Evolutionary conservation across 768 basidiomycete species (phyloP).

Genomic region (Boletus edulis): DNA sequence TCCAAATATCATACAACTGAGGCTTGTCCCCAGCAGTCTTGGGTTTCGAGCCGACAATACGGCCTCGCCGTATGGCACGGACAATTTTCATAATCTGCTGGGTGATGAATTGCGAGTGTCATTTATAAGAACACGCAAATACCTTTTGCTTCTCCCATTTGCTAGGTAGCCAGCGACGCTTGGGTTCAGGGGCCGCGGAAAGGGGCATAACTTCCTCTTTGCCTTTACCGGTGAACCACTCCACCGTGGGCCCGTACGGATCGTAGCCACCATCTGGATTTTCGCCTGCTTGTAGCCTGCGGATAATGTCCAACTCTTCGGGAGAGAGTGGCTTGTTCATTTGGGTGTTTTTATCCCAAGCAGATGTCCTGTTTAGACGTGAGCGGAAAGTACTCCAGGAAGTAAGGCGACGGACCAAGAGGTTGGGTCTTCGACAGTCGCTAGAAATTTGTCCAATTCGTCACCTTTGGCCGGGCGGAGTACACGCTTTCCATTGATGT

Average conservation of each 20-base stretch:
- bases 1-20: slow-evolving; percentile 89
- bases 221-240: slow-evolving; percentile 97
- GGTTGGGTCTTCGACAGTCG: slow-evolving; percentile 87
- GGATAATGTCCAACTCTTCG: slow-evolving; percentile 94
- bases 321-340: slow-evolving; percentile 81
- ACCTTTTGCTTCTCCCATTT: slow-evolving; percentile 99
- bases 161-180: slow-evolving; percentile 93
- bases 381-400: not conserved
- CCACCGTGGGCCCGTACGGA: slow-evolving; percentile 89
- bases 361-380: slow-evolving; percentile 67
- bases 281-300: slow-evolving; percentile 84
- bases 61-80: slow-evolving; percentile 94
- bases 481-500: slow-evolving; percentile 91
- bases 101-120: slow-evolving; percentile 1
- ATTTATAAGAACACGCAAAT: slow-evolving; percentile 2
- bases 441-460: slow-evolving; percentile 94
- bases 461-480: slow-evolving; percentile 93
- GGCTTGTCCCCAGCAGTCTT: slow-evolving; percentile 61
- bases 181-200: slow-evolving; percentile 89
- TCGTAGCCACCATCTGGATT: slow-evolving; percentile 88
- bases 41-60: slow-evolving; percentile 88
- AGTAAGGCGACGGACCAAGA: slow-evolving; percentile 62
- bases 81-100: slow-evolving; percentile 97
- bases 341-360: slow-evolving; percentile 86
- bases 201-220: slow-evolving; percentile 95